A percentile compares a stretch with the other conserved stretches of the same genome.
Evolutionary conservation across 2,329 filamentous ascomycete genomes (phyloP).

Genomic region (Colletotrichum navitas): DNA sequence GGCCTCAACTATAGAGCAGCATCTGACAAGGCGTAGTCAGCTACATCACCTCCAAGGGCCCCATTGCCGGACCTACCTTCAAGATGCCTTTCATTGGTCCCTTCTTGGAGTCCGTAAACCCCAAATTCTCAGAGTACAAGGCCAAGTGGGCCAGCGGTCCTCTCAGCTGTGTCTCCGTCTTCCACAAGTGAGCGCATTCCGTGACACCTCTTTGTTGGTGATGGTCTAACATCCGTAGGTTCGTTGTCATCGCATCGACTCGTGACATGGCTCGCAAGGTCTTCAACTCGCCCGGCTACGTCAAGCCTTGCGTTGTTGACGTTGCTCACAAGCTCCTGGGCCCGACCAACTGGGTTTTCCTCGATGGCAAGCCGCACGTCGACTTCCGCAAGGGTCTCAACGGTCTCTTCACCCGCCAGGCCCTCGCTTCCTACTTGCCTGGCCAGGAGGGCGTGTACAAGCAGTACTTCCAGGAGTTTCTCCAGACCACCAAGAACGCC

Average conservation of each 20-base stretch:
- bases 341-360: slow-evolving; percentile 94
- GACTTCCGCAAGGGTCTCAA: slow-evolving; percentile 98
- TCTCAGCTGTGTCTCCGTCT: slow-evolving; percentile 96
- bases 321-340: slow-evolving; percentile 93
- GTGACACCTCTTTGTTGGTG: slow-evolving; percentile 1
- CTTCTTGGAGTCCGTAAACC: slow-evolving; percentile 91
- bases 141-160: slow-evolving; percentile 92
- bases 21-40: slow-evolving; percentile 66
- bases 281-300: slow-evolving; percentile 91
- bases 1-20: not conserved
- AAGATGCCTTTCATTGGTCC: slow-evolving; percentile 94
- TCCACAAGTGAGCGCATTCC: slow-evolving; percentile 79
- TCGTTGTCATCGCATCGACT: slow-evolving; percentile 95
- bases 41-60: slow-evolving; percentile 81
- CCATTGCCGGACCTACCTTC: slow-evolving; percentile 79
- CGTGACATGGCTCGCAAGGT: slow-evolving; percentile 97
- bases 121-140: slow-evolving; percentile 91
- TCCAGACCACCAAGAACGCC: slow-evolving; percentile 79
- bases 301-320: slow-evolving; percentile 97
- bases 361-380: slow-evolving; percentile 94
- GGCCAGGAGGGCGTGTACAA: slow-evolving; percentile 94
- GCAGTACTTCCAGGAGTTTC: slow-evolving; percentile 84
- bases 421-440: slow-evolving; percentile 88
- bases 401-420: slow-evolving; percentile 90
- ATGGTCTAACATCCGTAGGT: slow-evolving; percentile 65